These are phyloP conservation scores for Suillus fuscotomentosus DNA, from an alignment of 768 basidiomycete genomes.

Conservation along the genomic window DNA sequence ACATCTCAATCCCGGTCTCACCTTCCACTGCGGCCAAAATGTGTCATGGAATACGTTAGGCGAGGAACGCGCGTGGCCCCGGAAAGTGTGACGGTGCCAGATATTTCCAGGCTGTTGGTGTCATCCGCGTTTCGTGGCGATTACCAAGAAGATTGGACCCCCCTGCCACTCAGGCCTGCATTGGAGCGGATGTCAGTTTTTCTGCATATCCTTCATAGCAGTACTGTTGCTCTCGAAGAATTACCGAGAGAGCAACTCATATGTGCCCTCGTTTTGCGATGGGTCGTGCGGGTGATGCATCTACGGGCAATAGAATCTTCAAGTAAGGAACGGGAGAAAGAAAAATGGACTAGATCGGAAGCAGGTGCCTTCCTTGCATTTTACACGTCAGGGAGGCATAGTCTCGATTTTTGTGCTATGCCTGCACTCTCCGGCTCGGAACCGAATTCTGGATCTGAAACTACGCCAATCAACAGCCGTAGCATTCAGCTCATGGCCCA, in stretches of 20 bases:
- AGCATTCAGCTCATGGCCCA: conserved; percentile 72
- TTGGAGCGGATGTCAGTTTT: conserved; percentile 55
- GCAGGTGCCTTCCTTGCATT: conserved; percentile 57
- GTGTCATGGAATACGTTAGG: conserved; percentile 58
- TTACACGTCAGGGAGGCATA: conserved; percentile 29
- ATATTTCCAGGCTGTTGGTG: conserved; percentile 47
- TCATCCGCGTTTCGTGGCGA: conserved; percentile 29
- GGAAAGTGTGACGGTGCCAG: conserved; percentile 53
- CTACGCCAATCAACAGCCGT: conserved; percentile 46
- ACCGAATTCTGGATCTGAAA: conserved; percentile 4
- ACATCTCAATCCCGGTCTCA: conserved; percentile 27
- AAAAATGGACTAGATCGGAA: conserved; percentile 69
- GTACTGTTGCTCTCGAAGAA: conserved; percentile 43
- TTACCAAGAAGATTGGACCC: conserved; percentile 29
- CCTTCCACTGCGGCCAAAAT: conserved; percentile 18
- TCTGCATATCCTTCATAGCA: conserved; percentile 54
- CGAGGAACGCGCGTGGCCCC: conserved; percentile 64
- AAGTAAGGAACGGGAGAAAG: conserved; percentile 59
- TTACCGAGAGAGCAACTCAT: conserved; percentile 48
- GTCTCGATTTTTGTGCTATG: conserved; percentile 7
- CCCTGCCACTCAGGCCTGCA: conserved; percentile 48
- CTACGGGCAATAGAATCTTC: conserved; percentile 47
- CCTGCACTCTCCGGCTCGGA: conserved; percentile 13
- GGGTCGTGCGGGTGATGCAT: conserved; percentile 54
- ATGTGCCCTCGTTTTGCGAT: conserved; percentile 58